A percentile compares a stretch with the other conserved stretches of the same genome.
Evolutionary conservation across 2,329 filamentous ascomycete species (phyloP).

Genomic region (Xylaria sp.): DNA sequence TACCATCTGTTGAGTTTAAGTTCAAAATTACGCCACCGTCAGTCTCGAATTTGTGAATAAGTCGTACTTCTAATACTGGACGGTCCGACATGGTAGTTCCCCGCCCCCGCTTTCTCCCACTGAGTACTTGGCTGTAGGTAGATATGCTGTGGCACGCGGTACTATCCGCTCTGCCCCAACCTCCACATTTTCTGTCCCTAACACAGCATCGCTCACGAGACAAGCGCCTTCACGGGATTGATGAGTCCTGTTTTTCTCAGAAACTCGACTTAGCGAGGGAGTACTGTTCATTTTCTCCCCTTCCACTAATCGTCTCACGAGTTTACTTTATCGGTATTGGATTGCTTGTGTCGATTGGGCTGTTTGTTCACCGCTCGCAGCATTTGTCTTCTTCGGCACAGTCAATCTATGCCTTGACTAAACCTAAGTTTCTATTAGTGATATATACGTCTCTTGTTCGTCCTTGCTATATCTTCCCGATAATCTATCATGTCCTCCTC

Average conservation of each 20-base stretch:
- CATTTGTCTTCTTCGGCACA: neutral
- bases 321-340: neutral
- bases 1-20: neutral
- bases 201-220: neutral
- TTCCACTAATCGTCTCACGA: neutral
- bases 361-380: neutral
- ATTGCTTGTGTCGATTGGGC: too few relatives aligned
- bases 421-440: neutral
- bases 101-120: too few relatives aligned
- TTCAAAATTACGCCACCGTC: neutral
- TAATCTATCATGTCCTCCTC: slow-evolving; percentile 20
- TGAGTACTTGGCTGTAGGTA: neutral
- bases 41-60: neutral
- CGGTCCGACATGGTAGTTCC: too few relatives aligned
- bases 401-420: neutral
- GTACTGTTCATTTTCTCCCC: neutral
- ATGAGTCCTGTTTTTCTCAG: neutral
- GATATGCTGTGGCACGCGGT: slow-evolving; percentile 2
- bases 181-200: slow-evolving; percentile 8
- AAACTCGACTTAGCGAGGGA: neutral
- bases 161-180: slow-evolving; percentile 2
- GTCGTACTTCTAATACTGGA: too few relatives aligned
- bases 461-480: neutral
- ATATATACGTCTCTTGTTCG: neutral
- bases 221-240: neutral